A percentile compares a stretch with the other conserved stretches of the same genome.
Evolutionary conservation across 371 early-diverging fungal genomes (phyloP).

Genomic region (Mucor velutinosus): DNA sequence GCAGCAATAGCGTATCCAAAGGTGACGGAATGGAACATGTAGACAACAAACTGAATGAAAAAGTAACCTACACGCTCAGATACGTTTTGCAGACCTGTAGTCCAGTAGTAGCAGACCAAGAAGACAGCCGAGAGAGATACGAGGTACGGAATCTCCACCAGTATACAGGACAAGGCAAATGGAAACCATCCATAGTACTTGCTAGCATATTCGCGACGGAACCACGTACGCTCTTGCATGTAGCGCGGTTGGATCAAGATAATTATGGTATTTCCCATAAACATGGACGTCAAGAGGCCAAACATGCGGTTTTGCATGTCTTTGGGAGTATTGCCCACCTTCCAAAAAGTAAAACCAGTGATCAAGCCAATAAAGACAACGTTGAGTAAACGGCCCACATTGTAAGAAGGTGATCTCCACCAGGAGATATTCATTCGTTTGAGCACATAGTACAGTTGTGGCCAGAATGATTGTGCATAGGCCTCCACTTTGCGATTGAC

Average conservation of each 20-base stretch:
- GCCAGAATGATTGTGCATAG: slow-evolving; percentile 34
- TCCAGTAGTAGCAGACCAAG: slow-evolving; percentile 67
- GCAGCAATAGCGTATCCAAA: slow-evolving; percentile 69
- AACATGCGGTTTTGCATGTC: slow-evolving; percentile 76
- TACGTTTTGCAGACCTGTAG: slow-evolving; percentile 53
- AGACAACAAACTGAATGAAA: slow-evolving; percentile 54
- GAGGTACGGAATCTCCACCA: slow-evolving; percentile 66
- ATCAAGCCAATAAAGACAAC: slow-evolving; percentile 59
- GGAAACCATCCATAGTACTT: slow-evolving; percentile 75
- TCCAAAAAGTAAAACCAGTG: slow-evolving; percentile 78
- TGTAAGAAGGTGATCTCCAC: slow-evolving; percentile 70
- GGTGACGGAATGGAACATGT: slow-evolving; percentile 58
- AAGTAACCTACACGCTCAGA: slow-evolving; percentile 57
- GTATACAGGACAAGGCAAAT: slow-evolving; percentile 54
- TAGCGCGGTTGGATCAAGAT: slow-evolving; percentile 77
- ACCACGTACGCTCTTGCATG: slow-evolving; percentile 70
- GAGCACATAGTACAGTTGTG: slow-evolving; percentile 58
- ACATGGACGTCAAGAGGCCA: slow-evolving; percentile 69
- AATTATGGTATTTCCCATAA: slow-evolving; percentile 66
- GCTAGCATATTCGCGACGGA: slow-evolving; percentile 70
- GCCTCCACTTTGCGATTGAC: slow-evolving; percentile 14
- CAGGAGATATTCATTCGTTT: slow-evolving; percentile 62
- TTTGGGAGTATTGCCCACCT: slow-evolving; percentile 51
- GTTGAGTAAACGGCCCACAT: slow-evolving; percentile 62
- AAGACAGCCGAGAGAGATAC: slow-evolving; percentile 53